Percentiles rank a stretch among this genome's conserved stretches.
Evolutionary conservation across 1,284 basidiomycete genomes (phyloP).

Genomic region (Coniferiporia weirii): DNA sequence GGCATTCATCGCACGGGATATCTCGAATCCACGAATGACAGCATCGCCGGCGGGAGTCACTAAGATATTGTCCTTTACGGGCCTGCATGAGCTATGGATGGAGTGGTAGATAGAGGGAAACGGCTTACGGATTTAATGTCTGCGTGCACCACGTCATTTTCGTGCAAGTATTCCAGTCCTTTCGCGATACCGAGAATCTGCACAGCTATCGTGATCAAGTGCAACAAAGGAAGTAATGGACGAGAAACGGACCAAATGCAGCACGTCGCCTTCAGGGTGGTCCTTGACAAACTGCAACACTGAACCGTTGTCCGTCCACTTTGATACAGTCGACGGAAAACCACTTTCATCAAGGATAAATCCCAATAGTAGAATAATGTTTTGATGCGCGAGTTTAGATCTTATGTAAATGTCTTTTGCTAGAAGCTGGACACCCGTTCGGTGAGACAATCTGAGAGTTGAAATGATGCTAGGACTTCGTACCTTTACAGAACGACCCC

Average conservation of each 20-base stretch:
- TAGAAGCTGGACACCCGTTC: neutral
- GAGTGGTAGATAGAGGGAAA: neutral
- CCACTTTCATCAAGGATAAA: neutral
- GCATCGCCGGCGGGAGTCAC: neutral
- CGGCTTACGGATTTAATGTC: slow-evolving; percentile 18
- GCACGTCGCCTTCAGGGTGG: neutral
- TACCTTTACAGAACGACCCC: neutral
- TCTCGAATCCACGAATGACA: slow-evolving; percentile 4
- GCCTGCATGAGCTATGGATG: neutral
- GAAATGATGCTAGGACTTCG: too few relatives aligned
- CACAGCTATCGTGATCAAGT: neutral
- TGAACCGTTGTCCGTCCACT: slow-evolving; percentile 16
- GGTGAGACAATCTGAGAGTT: too few relatives aligned
- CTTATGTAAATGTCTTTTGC: slow-evolving; percentile 6
- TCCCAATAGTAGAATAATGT: slow-evolving; percentile 7
- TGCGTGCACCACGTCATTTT: slow-evolving; percentile 10
- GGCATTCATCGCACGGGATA: neutral
- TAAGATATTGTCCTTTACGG: slow-evolving; percentile 12
- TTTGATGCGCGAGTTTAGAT: slow-evolving; percentile 10
- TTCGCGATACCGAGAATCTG: slow-evolving; percentile 12
- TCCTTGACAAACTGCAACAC: slow-evolving; percentile 6
- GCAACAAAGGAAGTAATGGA: too few relatives aligned
- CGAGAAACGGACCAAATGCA: neutral
- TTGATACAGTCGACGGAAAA: slow-evolving; percentile 8
- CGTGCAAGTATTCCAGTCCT: slow-evolving; percentile 14